phyloP scores from a whole-genome alignment of 257 asterid species.

The Linaria vulgaris region DNA sequence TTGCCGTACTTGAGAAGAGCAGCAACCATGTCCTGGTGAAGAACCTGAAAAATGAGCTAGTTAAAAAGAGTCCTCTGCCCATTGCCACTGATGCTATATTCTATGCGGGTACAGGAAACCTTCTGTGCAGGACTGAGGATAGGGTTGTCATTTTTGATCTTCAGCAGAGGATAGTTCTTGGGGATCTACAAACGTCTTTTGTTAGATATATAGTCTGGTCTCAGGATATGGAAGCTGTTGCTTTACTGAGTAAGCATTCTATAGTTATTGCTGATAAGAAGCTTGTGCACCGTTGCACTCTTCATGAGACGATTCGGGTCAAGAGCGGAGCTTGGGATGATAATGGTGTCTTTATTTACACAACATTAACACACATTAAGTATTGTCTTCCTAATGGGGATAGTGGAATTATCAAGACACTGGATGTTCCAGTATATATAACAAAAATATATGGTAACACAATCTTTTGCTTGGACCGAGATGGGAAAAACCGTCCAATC shows the following conservation, averaged over 20 bases:
- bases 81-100: conserved; percentile 82
- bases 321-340: conserved; percentile 99
- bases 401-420: conserved; percentile 89
- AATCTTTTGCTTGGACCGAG: conserved; percentile 93
- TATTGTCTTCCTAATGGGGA: conserved; percentile 98
- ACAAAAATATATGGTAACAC: conserved; percentile 83
- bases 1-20: conserved; percentile 94
- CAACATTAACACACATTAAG: conserved; percentile 91
- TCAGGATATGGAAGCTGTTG: conserved; percentile 90
- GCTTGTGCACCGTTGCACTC: conserved; percentile 91
- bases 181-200: conserved; percentile 86
- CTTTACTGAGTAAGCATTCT: conserved; percentile 92
- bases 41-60: conserved; percentile 75
- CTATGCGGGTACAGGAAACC: conserved; percentile 93
- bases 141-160: conserved; percentile 87
- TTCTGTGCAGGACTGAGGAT: conserved; percentile 97
- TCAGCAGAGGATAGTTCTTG: conserved; percentile 77
- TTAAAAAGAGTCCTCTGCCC: conserved; percentile 70
- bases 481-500: conserved; percentile 87
- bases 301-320: conserved; percentile 97
- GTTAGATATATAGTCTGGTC: conserved; percentile 93
- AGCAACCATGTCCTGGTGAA: conserved; percentile 78
- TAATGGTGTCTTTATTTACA: conserved; percentile 87
- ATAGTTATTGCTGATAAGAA: conserved; percentile 88
- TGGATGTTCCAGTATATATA: conserved; percentile 86